Evolutionary conservation across 192 early-diverging fungal species (phyloP).

Genomic region (Coemansia sp.): DNA sequence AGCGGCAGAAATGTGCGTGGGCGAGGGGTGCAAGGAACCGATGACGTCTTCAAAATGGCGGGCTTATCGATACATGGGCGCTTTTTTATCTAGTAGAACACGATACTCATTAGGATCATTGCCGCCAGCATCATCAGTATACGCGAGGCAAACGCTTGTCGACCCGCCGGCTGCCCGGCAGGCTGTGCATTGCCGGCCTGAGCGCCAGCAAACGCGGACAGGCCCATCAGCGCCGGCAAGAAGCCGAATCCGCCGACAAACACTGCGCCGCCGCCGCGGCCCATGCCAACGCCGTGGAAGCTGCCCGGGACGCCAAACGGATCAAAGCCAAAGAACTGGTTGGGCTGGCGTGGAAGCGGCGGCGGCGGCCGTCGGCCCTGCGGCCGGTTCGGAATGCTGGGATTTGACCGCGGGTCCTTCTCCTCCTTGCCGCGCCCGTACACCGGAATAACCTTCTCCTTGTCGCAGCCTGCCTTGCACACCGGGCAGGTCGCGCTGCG

Average conservation of each 20-base stretch:
- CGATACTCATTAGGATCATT: slow-evolving; percentile 70
- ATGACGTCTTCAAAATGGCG: no score
- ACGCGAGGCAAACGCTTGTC: slow-evolving; percentile 77
- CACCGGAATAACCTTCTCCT: slow-evolving; percentile 79
- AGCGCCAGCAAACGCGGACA: slow-evolving; percentile 38
- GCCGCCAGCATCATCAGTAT: slow-evolving; percentile 78
- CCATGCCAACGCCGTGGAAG: slow-evolving; percentile 52
- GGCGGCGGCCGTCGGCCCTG: slow-evolving; percentile 73
- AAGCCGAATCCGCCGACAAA: slow-evolving; percentile 67
- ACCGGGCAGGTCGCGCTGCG: slow-evolving; percentile 76
- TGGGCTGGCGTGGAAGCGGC: slow-evolving; percentile 58
- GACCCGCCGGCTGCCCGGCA: slow-evolving; percentile 41
- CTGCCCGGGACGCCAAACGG: slow-evolving; percentile 57
- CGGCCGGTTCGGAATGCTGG: slow-evolving; percentile 65
- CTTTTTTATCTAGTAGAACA: slow-evolving; percentile 57
- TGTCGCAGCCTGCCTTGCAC: slow-evolving; percentile 79
- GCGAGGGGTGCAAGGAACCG: neutral
- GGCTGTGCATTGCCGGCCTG: slow-evolving; percentile 9
- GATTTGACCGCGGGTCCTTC: slow-evolving; percentile 59
- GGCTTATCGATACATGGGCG: neutral
- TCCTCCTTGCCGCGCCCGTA: slow-evolving; percentile 76
- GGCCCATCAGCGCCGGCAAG: slow-evolving; percentile 66
- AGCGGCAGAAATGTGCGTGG: neutral
- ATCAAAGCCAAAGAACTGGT: slow-evolving; percentile 54
- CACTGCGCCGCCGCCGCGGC: slow-evolving; percentile 48